phyloP scores from a whole-genome alignment of 1,139 yeast species.

The Yamadazyma mexicana region DNA sequence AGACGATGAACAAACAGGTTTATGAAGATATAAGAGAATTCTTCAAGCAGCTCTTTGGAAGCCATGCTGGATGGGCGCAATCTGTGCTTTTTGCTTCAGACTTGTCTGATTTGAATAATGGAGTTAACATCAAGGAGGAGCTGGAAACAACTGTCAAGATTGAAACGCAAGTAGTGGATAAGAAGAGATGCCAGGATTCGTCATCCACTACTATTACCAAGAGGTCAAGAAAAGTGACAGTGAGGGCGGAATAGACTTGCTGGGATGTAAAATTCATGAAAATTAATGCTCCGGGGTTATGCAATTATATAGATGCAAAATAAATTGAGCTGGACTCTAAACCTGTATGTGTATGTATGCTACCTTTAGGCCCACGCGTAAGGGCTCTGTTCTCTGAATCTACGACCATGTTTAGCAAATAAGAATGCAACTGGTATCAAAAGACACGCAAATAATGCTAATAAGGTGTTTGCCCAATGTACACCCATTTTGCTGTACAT shows the following conservation, averaged over 20 bases:
- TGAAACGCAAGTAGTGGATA: too few relatives aligned
- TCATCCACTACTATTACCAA: too few relatives aligned
- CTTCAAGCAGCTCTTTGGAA: conserved; percentile 77
- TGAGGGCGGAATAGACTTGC: too few relatives aligned
- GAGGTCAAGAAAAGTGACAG: too few relatives aligned
- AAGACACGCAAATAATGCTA: conserved; percentile 31
- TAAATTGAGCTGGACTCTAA: too few relatives aligned
- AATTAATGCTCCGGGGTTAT: too few relatives aligned
- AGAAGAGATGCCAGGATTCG: too few relatives aligned
- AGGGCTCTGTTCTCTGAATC: conserved; percentile 25
- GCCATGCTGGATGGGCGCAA: conserved; percentile 98
- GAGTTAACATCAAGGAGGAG: conserved; percentile 33
- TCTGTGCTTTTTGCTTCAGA: conserved; percentile 88
- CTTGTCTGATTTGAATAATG: conserved; percentile 61
- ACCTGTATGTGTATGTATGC: too few relatives aligned
- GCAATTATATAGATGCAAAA: too few relatives aligned
- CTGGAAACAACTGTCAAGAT: background rate
- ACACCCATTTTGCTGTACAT: conserved; percentile 38
- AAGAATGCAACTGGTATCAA: conserved; percentile 40
- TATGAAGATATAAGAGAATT: conserved; percentile 61
- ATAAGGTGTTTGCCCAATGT: conserved; percentile 43
- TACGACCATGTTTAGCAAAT: conserved; percentile 35
- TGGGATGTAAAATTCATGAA: too few relatives aligned
- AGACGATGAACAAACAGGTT: conserved; percentile 56
- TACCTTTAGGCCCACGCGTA: conserved; percentile 25